phyloP scores from a whole-genome alignment of 2,329 filamentous ascomycete species.

The Fusarium drepaniforme region DNA sequence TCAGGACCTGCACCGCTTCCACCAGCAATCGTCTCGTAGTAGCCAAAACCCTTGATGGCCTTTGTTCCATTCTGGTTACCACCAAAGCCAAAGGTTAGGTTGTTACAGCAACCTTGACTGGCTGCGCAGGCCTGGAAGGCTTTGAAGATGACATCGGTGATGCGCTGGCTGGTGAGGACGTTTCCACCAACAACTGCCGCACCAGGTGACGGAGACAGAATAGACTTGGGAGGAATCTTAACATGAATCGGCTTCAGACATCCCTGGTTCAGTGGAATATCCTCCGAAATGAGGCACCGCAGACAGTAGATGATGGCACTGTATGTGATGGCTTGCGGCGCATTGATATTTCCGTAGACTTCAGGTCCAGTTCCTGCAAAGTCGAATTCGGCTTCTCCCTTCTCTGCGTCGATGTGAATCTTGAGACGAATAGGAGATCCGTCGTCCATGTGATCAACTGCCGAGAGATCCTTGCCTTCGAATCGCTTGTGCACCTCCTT shows the following conservation, averaged over 20 bases:
- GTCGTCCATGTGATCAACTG: conserved; percentile 87
- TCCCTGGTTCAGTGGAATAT: conserved; percentile 88
- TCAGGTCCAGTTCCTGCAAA: conserved; percentile 84
- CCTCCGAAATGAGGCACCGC: conserved; percentile 81
- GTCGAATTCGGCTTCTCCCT: conserved; percentile 84
- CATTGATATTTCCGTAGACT: conserved; percentile 85
- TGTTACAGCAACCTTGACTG: conserved; percentile 85
- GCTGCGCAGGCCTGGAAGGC: conserved; percentile 85
- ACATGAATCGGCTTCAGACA: conserved; percentile 82
- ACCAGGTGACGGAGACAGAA: conserved; percentile 80
- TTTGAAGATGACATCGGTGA: conserved; percentile 65
- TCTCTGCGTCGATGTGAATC: conserved; percentile 79
- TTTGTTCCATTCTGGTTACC: conserved; percentile 54
- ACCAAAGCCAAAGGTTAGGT: conserved; percentile 84
- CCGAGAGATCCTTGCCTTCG: conserved; percentile 76
- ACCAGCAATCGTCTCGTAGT: conserved; percentile 72
- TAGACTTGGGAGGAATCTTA: conserved; percentile 77
- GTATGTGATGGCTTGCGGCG: conserved; percentile 84
- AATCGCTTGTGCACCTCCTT: conserved; percentile 79
- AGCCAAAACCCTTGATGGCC: conserved; percentile 57
- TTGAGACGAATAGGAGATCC: conserved; percentile 81
- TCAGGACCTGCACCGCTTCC: conserved; percentile 77
- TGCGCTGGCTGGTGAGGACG: conserved; percentile 65
- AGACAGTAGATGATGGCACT: conserved; percentile 91
- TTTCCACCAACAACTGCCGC: conserved; percentile 88